Conservation (phyloP, 495 filamentous ascomycete species). For the Neurospora sp. region DNA sequence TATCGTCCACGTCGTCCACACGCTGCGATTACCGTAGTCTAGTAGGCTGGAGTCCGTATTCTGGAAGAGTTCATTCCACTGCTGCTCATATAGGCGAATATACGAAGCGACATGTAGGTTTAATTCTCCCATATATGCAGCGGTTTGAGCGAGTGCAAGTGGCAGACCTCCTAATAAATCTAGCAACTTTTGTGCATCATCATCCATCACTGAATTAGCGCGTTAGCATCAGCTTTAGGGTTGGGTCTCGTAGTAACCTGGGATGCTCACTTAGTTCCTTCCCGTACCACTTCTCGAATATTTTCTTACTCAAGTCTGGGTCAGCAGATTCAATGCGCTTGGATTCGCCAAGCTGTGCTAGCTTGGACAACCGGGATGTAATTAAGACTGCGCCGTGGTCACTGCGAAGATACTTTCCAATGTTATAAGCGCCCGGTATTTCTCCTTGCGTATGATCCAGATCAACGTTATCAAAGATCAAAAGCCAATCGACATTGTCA, state of each 20-base stretch:
- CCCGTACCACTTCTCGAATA: too few relatives aligned
- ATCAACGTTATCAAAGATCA: constrained; percentile 35
- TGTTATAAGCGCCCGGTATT: constrained; percentile 22
- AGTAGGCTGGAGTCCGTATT: too few relatives aligned
- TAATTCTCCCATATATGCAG: constrained; percentile 27
- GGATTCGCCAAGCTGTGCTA: constrained; percentile 8
- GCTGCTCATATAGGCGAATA: constrained; percentile 29
- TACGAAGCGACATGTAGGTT: constrained; percentile 18
- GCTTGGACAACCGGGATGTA: constrained; percentile 8
- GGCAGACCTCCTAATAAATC: constrained; percentile 31
- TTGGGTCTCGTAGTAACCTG: too few relatives aligned
- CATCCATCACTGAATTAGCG: constrained; percentile 4
- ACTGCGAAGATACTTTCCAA: constrained; percentile 26
- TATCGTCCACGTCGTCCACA: constrained; percentile 22
- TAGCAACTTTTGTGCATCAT: constrained; percentile 6
- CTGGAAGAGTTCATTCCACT: constrained; percentile 15
- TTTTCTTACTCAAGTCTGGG: background rate
- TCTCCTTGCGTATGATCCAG: constrained; percentile 15
- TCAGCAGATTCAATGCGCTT: constrained; percentile 5
- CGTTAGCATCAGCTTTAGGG: background rate
- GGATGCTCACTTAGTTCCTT: too few relatives aligned
- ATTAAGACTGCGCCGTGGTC: constrained; percentile 33
- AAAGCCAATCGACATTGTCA: constrained; percentile 29
- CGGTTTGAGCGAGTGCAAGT: constrained; percentile 34
- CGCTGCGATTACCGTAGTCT: too few relatives aligned